These are phyloP conservation scores for Lumnitzera racemosa DNA, from an alignment of 345 rosid species.

Conservation along the genomic window DNA sequence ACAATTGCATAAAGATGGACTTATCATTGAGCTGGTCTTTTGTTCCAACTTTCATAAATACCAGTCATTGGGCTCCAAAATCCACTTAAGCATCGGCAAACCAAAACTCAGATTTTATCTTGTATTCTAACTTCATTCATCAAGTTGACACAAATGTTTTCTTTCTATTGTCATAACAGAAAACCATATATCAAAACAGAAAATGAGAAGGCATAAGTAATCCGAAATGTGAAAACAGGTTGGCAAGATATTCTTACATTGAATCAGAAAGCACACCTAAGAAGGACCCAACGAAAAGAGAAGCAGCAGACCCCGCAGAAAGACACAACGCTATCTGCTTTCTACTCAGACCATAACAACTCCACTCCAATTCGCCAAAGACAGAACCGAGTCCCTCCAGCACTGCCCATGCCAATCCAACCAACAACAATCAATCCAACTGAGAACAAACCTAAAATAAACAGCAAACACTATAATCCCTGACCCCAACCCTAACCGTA, in stretches of 20 bases:
- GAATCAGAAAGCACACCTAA: constrained; percentile 68
- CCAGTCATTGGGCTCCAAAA: too few species aligned
- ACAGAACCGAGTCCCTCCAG: constrained; percentile 78
- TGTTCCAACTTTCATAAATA: too few species aligned
- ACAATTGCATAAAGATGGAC: too few species aligned
- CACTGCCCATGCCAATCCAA: constrained; percentile 22
- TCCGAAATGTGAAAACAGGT: not conserved
- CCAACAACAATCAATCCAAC: not conserved
- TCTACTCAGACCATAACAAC: constrained; percentile 31
- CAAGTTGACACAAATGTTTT: not conserved
- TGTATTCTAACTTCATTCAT: not conserved
- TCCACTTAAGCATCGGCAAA: too few species aligned
- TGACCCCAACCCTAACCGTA: not conserved
- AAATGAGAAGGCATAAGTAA: not conserved
- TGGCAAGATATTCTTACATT: constrained; percentile 37
- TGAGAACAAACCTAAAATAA: not conserved
- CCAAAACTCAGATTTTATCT: too few species aligned
- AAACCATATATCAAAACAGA: too few species aligned
- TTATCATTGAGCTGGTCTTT: too few species aligned
- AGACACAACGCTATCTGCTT: constrained; percentile 47
- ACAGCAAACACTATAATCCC: not conserved
- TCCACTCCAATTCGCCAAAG: constrained; percentile 71
- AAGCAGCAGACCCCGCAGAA: constrained; percentile 47
- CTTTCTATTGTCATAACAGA: too few species aligned
- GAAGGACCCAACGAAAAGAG: constrained; percentile 51